Percentiles rank a stretch among this genome's conserved stretches.
Conservation (phyloP, 805 yeast genomes). For the Candida germanica region DNA sequence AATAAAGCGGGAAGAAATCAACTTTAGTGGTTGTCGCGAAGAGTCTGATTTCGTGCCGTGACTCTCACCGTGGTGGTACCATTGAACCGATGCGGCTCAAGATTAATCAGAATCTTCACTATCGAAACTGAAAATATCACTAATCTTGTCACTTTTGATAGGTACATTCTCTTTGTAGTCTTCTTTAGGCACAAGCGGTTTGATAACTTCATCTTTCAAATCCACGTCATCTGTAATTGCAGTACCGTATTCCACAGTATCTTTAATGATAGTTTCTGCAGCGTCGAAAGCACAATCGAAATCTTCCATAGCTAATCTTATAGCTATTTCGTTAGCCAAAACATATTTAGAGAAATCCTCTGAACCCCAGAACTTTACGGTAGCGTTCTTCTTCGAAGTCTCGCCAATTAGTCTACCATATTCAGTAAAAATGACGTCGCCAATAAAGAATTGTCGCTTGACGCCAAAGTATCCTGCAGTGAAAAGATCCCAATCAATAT, state of each 20-base stretch:
- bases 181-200: not conserved
- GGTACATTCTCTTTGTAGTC: not conserved
- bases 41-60: not conserved
- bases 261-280: conserved; percentile 46
- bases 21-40: not conserved
- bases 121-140: not conserved
- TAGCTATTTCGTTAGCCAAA: conserved; percentile 59
- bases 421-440: conserved; percentile 37
- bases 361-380: conserved; percentile 59
- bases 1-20: too few relatives aligned
- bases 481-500: conserved; percentile 44
- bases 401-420: conserved; percentile 27
- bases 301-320: conserved; percentile 50
- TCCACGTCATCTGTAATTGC: conserved; percentile 29
- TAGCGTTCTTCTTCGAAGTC: conserved; percentile 32
- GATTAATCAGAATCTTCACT: too few relatives aligned
- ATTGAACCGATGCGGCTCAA: too few relatives aligned
- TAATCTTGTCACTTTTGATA: not conserved
- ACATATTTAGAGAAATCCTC: conserved; percentile 56
- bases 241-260: conserved; percentile 49
- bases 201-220: conserved; percentile 23
- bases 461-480: conserved; percentile 62
- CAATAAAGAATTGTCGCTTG: conserved; percentile 51
- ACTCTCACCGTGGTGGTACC: not conserved
- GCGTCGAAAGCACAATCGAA: conserved; percentile 30